phyloP scores from a whole-genome alignment of 139 green algal species.

The Picochlorum sp. region DNA sequence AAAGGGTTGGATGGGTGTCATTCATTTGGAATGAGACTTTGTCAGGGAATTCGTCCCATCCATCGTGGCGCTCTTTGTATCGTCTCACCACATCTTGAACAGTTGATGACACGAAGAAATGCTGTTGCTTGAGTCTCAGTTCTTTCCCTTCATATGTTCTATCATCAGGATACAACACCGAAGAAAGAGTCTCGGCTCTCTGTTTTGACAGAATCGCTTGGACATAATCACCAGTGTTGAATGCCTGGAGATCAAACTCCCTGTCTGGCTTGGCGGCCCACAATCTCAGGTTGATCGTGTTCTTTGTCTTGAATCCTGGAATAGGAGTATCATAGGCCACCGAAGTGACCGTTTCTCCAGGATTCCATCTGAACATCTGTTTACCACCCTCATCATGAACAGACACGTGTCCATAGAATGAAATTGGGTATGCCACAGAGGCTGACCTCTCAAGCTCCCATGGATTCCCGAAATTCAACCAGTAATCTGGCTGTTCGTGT shows the following conservation, averaged over 20 bases:
- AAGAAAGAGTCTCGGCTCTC: conserved; percentile 89
- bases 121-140: conserved; percentile 98
- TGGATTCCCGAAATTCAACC: conserved; percentile 92
- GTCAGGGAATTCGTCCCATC: conserved; percentile 64
- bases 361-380: conserved; percentile 89
- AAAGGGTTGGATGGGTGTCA: conserved; percentile 92
- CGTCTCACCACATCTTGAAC: conserved; percentile 86
- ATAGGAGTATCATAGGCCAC: conserved; percentile 98
- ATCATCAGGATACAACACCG: conserved; percentile 98
- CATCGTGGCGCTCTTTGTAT: conserved; percentile 61
- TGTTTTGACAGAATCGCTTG: conserved; percentile 92
- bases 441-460: conserved; percentile 89
- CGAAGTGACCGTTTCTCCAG: conserved; percentile 85
- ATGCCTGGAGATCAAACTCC: conserved; percentile 96
- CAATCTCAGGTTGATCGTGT: conserved; percentile 97
- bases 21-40: conserved; percentile 97
- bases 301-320: conserved; percentile 92
- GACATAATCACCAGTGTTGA: conserved; percentile 92
- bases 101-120: conserved; percentile 96
- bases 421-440: conserved; percentile 75
- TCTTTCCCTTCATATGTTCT: conserved; percentile 93
- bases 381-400: conserved; percentile 59
- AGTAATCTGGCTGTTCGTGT: conserved; percentile 95
- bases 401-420: conserved; percentile 86
- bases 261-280: conserved; percentile 87